phyloP scores from a whole-genome alignment of 345 rosid genomes.

The Bruguiera sexangula region DNA sequence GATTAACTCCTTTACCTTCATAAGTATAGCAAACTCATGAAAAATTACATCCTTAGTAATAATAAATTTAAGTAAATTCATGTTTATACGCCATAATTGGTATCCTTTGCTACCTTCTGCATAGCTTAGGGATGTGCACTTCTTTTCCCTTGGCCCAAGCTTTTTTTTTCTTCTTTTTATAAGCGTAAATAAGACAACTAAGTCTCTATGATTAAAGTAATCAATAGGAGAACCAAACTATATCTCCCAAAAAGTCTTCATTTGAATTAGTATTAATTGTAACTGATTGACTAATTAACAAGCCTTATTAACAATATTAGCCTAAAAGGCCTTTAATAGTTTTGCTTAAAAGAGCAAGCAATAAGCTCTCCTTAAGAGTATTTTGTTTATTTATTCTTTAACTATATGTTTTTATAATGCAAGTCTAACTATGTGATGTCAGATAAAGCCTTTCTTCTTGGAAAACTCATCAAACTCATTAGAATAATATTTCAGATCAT shows the following conservation, averaged over 20 bases:
- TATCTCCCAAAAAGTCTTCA: no score
- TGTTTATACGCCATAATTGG: no score
- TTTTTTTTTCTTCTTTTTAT: not conserved
- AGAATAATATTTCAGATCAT: not conserved
- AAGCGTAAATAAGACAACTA: not conserved
- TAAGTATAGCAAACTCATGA: no score
- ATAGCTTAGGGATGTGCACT: no score
- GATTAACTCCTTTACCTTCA: no score
- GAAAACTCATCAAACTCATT: not conserved
- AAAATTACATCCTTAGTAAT: no score
- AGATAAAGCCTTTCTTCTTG: not conserved
- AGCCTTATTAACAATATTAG: not conserved
- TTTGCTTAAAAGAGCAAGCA: not conserved
- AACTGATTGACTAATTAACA: not conserved
- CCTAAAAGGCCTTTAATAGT: not conserved
- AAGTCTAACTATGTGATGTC: not conserved
- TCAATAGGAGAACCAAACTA: not conserved
- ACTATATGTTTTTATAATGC: not conserved
- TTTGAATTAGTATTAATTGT: not conserved
- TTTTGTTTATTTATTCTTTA: no score
- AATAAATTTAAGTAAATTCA: no score
- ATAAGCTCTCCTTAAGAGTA: not conserved
- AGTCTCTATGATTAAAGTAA: not conserved
- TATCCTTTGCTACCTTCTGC: no score
- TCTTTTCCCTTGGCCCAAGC: accelerated